Conservation (phyloP, 1,284 basidiomycete genomes). For the Stygiomarasmius scandens region DNA sequence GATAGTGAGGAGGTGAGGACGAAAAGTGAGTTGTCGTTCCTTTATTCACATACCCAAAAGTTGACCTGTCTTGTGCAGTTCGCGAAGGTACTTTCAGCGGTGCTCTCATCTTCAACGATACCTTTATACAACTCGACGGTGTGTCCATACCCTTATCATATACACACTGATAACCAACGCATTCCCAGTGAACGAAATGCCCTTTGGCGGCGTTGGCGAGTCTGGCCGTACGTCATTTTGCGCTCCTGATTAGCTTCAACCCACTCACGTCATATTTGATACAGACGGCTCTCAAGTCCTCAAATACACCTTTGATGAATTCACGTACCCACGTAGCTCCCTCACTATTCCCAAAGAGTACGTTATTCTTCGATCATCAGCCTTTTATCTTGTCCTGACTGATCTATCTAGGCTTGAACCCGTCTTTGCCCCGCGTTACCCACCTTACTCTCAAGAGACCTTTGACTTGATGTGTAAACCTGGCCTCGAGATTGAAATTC, state of each 20-base stretch:
- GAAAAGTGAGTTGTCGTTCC: constrained; percentile 36
- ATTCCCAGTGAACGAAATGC: constrained; percentile 41
- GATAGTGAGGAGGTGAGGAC: constrained; percentile 40
- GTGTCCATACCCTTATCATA: constrained; percentile 19
- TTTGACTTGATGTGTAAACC: constrained; percentile 10
- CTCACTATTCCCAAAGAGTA: constrained; percentile 42
- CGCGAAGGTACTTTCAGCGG: constrained; percentile 45
- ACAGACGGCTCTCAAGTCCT: constrained; percentile 49
- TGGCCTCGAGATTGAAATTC: constrained; percentile 5
- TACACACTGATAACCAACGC: neutral
- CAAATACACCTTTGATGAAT: constrained; percentile 48
- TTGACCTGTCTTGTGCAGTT: constrained; percentile 33
- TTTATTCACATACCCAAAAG: neutral
- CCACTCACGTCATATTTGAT: neutral
- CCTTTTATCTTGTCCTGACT: neutral
- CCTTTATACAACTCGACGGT: constrained; percentile 49
- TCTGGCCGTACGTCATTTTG: constrained; percentile 43
- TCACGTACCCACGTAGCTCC: constrained; percentile 46
- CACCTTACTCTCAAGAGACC: constrained; percentile 32
- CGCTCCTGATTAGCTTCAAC: neutral
- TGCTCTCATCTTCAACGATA: constrained; percentile 50
- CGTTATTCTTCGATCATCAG: constrained; percentile 10
- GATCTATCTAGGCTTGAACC: constrained; percentile 27
- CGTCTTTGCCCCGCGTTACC: constrained; percentile 36
- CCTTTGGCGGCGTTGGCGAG: constrained; percentile 51